Evolutionary conservation across 257 asterid species (phyloP).

Genomic region (Petrea volubilis): DNA sequence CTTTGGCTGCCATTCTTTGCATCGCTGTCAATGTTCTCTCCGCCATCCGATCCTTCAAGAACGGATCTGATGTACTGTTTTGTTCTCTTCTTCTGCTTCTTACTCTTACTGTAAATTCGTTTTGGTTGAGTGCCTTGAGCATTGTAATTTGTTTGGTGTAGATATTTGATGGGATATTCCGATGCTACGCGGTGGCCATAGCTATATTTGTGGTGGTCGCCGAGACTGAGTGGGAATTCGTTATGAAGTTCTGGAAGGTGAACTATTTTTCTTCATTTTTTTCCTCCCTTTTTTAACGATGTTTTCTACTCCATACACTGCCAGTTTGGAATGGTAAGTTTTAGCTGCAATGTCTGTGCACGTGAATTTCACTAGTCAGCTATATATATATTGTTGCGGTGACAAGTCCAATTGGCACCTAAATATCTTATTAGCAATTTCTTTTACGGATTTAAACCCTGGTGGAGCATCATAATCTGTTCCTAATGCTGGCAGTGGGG

Average conservation of each 20-base stretch:
- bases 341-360: slow-evolving; percentile 1
- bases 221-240: slow-evolving; percentile 89
- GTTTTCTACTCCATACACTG: neutral
- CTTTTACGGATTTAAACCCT: neutral
- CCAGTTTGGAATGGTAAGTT: neutral
- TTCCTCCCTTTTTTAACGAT: neutral
- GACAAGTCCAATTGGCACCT: neutral
- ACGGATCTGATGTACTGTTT: slow-evolving; percentile 68
- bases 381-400: neutral
- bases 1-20: slow-evolving; percentile 76
- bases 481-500: neutral
- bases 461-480: neutral
- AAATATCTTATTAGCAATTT: neutral
- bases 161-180: slow-evolving; percentile 95
- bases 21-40: slow-evolving; percentile 77
- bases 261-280: neutral
- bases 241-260: slow-evolving; percentile 77
- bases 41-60: slow-evolving; percentile 78
- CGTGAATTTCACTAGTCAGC: neutral
- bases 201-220: slow-evolving; percentile 77
- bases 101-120: neutral
- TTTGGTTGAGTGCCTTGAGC: neutral
- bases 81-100: neutral
- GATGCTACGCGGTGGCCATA: slow-evolving; percentile 84
- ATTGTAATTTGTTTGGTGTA: slow-evolving; percentile 20